Evolutionary conservation across 2,329 filamentous ascomycete genomes (phyloP).

Genomic region (Cordyceps farinosa): DNA sequence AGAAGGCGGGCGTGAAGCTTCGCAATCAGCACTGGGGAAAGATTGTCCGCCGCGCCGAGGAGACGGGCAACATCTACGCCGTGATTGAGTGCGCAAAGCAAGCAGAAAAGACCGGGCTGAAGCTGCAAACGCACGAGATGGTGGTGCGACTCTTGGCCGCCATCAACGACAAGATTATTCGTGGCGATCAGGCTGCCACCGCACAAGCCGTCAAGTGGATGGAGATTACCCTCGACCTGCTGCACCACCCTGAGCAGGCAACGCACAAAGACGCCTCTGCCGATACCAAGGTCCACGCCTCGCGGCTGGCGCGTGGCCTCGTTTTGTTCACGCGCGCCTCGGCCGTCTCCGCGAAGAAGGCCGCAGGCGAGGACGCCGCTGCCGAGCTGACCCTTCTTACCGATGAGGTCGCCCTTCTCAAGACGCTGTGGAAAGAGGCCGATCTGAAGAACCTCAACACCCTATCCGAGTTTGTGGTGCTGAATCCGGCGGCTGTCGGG

Average conservation of each 20-base stretch:
- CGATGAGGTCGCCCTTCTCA: conserved; percentile 30
- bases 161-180: conserved; percentile 38
- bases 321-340: conserved; percentile 30
- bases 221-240: conserved; percentile 47
- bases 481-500: conserved; percentile 23
- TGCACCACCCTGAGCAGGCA: conserved; percentile 42
- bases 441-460: conserved; percentile 22
- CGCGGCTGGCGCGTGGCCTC: conserved; percentile 30
- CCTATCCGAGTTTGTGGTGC: conserved; percentile 24
- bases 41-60: conserved; percentile 41
- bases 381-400: conserved; percentile 25
- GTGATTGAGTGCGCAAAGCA: conserved; percentile 50
- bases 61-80: conserved; percentile 39
- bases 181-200: conserved; percentile 33
- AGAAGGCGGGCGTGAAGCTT: conserved; percentile 40
- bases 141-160: conserved; percentile 29
- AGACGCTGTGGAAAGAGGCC: conserved; percentile 27
- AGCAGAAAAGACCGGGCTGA: conserved; percentile 43
- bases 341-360: conserved; percentile 26
- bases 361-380: conserved; percentile 24
- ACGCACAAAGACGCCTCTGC: conserved; percentile 10
- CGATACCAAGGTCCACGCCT: conserved; percentile 25
- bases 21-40: conserved; percentile 32
- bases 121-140: conserved; percentile 39
- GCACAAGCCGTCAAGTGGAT: conserved; percentile 42